Evolutionary conservation across 2,329 filamentous ascomycete genomes (phyloP).

Genomic region (Mycogone perniciosa): DNA sequence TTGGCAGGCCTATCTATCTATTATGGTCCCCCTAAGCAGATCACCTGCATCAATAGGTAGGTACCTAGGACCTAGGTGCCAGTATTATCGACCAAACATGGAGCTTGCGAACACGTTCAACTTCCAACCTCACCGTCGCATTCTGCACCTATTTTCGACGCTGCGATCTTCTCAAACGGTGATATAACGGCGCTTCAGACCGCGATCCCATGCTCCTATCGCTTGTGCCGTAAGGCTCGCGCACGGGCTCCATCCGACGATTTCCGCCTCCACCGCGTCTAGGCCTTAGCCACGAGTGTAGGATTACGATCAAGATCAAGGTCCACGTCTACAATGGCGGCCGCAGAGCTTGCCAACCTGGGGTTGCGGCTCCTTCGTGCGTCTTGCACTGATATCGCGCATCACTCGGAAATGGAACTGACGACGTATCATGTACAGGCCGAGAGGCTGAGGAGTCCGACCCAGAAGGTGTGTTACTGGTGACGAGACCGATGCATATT

Average conservation of each 20-base stretch:
- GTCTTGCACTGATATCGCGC: conserved; percentile 9
- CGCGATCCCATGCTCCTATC: conserved; percentile 17
- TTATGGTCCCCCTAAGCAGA: too few relatives aligned
- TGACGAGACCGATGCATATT: neutral
- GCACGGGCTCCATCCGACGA: conserved; percentile 12
- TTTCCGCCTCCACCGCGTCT: conserved; percentile 3
- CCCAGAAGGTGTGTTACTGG: conserved; percentile 26
- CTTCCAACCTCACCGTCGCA: too few relatives aligned
- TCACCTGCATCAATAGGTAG: too few relatives aligned
- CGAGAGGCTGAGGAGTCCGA: conserved; percentile 26
- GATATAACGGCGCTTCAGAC: neutral
- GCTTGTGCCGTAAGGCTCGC: conserved; percentile 20
- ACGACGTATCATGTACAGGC: neutral
- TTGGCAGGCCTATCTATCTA: too few relatives aligned
- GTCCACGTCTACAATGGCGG: conserved; percentile 16
- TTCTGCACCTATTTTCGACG: too few relatives aligned
- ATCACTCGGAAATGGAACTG: neutral
- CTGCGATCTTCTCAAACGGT: too few relatives aligned
- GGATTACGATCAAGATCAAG: neutral
- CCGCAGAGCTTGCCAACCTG: conserved; percentile 23
- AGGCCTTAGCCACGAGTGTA: neutral
- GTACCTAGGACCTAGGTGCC: too few relatives aligned
- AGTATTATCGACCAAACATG: too few relatives aligned
- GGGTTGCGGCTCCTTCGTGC: conserved; percentile 28
- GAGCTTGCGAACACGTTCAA: too few relatives aligned